These are phyloP conservation scores for Fagopyrum tataricum DNA, from an alignment of 148 eudicot species.

Conservation along the genomic window DNA sequence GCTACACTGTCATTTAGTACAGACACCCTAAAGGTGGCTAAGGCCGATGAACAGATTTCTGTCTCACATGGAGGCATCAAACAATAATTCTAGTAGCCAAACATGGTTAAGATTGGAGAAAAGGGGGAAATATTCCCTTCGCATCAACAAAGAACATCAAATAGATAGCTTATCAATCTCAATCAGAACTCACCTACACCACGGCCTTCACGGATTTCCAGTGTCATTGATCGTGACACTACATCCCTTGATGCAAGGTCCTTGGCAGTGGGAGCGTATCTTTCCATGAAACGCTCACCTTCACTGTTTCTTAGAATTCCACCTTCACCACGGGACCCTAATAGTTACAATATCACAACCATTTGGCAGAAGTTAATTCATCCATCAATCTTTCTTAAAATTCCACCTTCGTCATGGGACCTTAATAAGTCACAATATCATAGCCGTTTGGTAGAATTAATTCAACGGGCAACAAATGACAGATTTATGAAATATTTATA, in stretches of 20 bases:
- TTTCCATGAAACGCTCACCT: slow-evolving; percentile 98
- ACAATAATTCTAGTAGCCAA: neutral
- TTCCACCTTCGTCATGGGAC: too few relatives aligned
- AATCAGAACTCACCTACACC: slow-evolving; percentile 71
- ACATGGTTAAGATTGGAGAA: neutral
- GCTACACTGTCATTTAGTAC: too few relatives aligned
- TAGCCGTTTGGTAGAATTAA: too few relatives aligned
- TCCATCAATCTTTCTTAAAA: too few relatives aligned
- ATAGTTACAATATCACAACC: neutral
- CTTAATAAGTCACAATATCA: too few relatives aligned
- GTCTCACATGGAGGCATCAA: too few relatives aligned
- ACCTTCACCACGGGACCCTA: slow-evolving; percentile 99
- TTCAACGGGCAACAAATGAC: too few relatives aligned
- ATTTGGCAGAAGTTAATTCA: too few relatives aligned
- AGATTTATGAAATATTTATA: too few relatives aligned
- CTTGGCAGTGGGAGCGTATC: slow-evolving; percentile 99
- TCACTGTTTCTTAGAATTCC: slow-evolving; percentile 92
- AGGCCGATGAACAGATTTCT: too few relatives aligned
- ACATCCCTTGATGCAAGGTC: slow-evolving; percentile 99
- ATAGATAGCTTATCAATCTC: too few relatives aligned
- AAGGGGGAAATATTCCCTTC: neutral
- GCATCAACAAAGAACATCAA: neutral
- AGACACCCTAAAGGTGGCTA: too few relatives aligned
- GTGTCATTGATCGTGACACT: slow-evolving; percentile 97
- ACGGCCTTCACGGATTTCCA: slow-evolving; percentile 99